phyloP scores from a whole-genome alignment of 23 red algal species.

The Gracilaria gracilis region DNA sequence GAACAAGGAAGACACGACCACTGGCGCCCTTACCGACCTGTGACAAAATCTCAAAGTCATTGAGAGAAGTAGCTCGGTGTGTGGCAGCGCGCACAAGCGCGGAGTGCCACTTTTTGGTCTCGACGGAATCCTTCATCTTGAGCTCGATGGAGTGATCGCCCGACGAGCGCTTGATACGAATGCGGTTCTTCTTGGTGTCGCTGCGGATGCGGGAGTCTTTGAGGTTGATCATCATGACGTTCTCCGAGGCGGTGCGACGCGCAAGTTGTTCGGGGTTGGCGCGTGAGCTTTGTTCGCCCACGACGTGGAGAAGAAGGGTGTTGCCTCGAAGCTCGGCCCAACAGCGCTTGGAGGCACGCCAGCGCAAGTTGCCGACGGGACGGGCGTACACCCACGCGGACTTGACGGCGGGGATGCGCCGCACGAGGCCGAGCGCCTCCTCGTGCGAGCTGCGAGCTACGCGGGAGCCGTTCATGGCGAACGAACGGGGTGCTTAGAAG shows the following conservation, averaged over 20 bases:
- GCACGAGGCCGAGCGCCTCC: slow-evolving; percentile 77
- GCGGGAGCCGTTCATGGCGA: slow-evolving; percentile 32
- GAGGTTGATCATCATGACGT: slow-evolving; percentile 69
- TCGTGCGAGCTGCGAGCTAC: slow-evolving; percentile 73
- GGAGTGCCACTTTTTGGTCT: slow-evolving; percentile 65
- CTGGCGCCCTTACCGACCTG: slow-evolving; percentile 84
- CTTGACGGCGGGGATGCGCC: slow-evolving; percentile 62
- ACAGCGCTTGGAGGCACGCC: slow-evolving; percentile 75
- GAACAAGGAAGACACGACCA: slow-evolving; percentile 76
- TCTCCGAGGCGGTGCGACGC: slow-evolving; percentile 41
- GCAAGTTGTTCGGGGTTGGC: slow-evolving; percentile 46
- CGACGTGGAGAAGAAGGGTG: slow-evolving; percentile 67
- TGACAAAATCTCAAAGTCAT: slow-evolving; percentile 89
- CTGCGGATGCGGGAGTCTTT: slow-evolving; percentile 63
- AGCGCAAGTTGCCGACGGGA: slow-evolving; percentile 47
- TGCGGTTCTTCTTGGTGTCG: slow-evolving; percentile 59
- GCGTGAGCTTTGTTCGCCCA: slow-evolving; percentile 56
- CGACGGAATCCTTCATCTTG: slow-evolving; percentile 52
- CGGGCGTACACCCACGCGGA: slow-evolving; percentile 76
- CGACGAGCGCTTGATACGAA: slow-evolving; percentile 52
- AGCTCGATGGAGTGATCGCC: slow-evolving; percentile 56
- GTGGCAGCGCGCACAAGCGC: slow-evolving; percentile 60
- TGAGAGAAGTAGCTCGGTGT: slow-evolving; percentile 55
- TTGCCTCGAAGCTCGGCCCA: slow-evolving; percentile 78
- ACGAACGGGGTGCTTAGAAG: too few relatives aligned